These are phyloP conservation scores for Aspergillus sp. DNA, from an alignment of 2,329 filamentous ascomycete species.

Conservation along the genomic window DNA sequence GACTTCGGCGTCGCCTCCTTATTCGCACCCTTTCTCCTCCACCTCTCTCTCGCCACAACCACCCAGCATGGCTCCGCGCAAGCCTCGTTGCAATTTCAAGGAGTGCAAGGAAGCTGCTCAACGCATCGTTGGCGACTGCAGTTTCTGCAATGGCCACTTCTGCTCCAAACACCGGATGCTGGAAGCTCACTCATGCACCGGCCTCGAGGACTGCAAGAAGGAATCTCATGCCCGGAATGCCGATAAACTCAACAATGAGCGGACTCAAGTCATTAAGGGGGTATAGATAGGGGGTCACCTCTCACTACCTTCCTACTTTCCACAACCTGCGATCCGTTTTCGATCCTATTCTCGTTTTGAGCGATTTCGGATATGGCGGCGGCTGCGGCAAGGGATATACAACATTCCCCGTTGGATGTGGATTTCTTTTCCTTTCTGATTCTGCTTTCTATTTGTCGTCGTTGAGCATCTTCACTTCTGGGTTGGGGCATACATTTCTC, in stretches of 20 bases:
- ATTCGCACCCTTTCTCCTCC: slow-evolving; percentile 7
- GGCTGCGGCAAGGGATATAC: neutral
- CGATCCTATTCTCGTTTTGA: neutral
- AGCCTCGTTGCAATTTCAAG: slow-evolving; percentile 79
- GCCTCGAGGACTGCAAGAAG: slow-evolving; percentile 96
- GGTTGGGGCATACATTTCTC: slow-evolving; percentile 14
- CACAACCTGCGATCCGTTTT: neutral
- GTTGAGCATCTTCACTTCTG: slow-evolving; percentile 15
- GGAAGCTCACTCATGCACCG: slow-evolving; percentile 90
- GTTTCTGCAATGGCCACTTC: slow-evolving; percentile 90
- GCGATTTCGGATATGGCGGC: neutral
- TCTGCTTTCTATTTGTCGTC: slow-evolving; percentile 5
- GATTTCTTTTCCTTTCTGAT: slow-evolving; percentile 5
- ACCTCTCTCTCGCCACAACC: slow-evolving; percentile 6
- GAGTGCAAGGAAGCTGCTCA: slow-evolving; percentile 85
- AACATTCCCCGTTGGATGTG: neutral
- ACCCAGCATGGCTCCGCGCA: slow-evolving; percentile 48
- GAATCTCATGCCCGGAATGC: slow-evolving; percentile 93
- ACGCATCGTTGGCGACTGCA: slow-evolving; percentile 93
- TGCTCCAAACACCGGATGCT: slow-evolving; percentile 92
- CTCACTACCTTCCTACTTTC: neutral
- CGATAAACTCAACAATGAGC: slow-evolving; percentile 85
- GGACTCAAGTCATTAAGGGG: slow-evolving; percentile 90
- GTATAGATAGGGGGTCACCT: slow-evolving; percentile 57
- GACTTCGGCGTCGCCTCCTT: slow-evolving; percentile 15